These are phyloP conservation scores for Asterochloris sp. DNA, from an alignment of 139 green algal species.

Conservation along the genomic window DNA sequence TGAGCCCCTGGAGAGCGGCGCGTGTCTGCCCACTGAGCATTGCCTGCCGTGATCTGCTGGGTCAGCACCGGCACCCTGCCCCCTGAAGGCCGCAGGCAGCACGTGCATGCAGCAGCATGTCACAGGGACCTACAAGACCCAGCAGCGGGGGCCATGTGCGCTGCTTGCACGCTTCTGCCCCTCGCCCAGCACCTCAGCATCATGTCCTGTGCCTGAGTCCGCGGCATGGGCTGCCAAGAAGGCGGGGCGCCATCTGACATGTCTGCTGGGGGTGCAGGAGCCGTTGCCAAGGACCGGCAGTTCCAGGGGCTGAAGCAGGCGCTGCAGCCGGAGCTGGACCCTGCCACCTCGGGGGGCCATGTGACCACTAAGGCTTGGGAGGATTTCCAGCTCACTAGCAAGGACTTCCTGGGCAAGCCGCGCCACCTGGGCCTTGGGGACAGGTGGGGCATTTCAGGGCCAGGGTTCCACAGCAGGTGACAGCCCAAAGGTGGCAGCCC, in stretches of 20 bases:
- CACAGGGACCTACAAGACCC: background rate
- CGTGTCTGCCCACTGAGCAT: background rate
- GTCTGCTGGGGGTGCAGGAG: too few relatives aligned
- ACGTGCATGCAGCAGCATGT: background rate
- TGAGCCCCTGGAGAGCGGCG: background rate
- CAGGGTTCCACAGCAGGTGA: background rate
- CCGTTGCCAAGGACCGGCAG: background rate
- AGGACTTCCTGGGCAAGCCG: slow-evolving; percentile 45
- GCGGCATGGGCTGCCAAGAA: too few relatives aligned
- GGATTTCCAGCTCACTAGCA: slow-evolving; percentile 46
- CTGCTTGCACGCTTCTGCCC: too few relatives aligned
- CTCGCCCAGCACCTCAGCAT: too few relatives aligned
- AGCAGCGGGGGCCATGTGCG: too few relatives aligned
- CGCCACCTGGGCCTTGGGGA: slow-evolving; percentile 47
- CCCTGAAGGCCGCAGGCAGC: background rate
- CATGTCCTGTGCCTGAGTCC: too few relatives aligned
- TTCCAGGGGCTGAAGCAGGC: background rate
- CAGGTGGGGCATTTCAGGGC: slow-evolving; percentile 10
- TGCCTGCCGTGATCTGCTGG: background rate
- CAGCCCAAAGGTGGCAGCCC: too few relatives aligned
- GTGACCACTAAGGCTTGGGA: slow-evolving; percentile 45
- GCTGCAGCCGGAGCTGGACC: background rate
- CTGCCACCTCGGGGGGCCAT: background rate
- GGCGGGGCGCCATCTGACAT: too few relatives aligned
- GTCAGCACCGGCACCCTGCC: background rate